Evolutionary conservation across 1,139 yeast genomes (phyloP), one percentile per base, ranked within the genome.

Genomic region (Taphrina populina): DNA sequence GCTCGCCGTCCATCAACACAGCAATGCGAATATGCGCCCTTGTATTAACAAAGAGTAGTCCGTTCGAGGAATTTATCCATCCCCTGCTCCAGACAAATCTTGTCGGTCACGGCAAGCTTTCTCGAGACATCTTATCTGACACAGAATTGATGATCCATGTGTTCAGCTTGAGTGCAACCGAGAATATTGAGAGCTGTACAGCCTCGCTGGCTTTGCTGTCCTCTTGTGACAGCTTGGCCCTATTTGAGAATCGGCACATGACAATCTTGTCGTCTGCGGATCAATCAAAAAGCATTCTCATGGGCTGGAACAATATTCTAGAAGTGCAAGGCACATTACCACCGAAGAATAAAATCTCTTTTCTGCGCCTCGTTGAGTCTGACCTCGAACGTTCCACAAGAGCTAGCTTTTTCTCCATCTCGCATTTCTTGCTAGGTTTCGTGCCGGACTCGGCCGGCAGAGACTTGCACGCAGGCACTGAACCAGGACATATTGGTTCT

Each of bases 401-500:
- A 7, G 29, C n/a, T 7, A 5, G 5, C 5, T 35, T 24, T 10
- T 7, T 29, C 10, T 15, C 36, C 4, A n/a, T 36, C 4, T 43
- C 53, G 3, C 54, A 49, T 20, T 49, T 49, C 26, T 4, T 49
- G 4, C 46, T 49, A 11, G 54, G 54, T 3, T 49, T 49, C 24
- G 10, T 26, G 15, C 13, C 37, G 8, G 17, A n/a, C 5, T 6
- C 30, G 2, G n/a, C 26, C 13, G 6, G 13, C 11, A 19, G n/a
- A 3, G 29, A 29, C 4, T 13, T 37, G 27, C 11, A 10, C 3
- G 6, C 13, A 4, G 54, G 54, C 15, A 5, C 7, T 4, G 45
- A 37, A 2, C 32, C 54, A 11, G 54, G 54, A 23, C 46, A 49
- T 11, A 39, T 49, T 15, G 54, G 46, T 15, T 49, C 54, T 30